A percentile compares a stretch with the other conserved stretches of the same genome.
These are phyloP conservation scores for Macrolepiota dolichaula DNA, from an alignment of 768 basidiomycete genomes.

Conservation along the genomic window DNA sequence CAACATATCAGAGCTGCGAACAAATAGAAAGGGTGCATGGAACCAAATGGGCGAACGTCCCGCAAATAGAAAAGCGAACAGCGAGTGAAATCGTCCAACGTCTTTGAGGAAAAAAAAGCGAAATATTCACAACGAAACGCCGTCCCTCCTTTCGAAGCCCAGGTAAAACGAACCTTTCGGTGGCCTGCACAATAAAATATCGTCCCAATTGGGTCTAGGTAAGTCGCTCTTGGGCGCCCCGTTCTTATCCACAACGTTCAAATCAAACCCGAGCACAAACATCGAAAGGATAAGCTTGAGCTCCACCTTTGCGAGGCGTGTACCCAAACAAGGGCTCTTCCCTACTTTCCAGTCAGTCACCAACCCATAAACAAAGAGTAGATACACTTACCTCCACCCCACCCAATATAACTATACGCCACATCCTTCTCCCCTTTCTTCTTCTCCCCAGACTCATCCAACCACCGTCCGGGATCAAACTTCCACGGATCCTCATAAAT, in stretches of 20 bases:
- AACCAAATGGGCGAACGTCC: neutral
- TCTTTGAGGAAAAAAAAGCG: neutral
- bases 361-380: neutral
- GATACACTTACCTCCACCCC: slow-evolving; percentile 68
- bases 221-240: slow-evolving; percentile 42
- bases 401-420: slow-evolving; percentile 66
- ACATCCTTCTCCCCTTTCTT: slow-evolving; percentile 24
- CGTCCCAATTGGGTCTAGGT: slow-evolving; percentile 78
- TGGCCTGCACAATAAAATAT: slow-evolving; percentile 66
- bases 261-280: slow-evolving; percentile 62
- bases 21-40: neutral
- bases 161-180: slow-evolving; percentile 51
- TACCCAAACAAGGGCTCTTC: slow-evolving; percentile 67
- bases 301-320: slow-evolving; percentile 70
- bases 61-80: neutral
- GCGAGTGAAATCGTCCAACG: neutral
- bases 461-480: slow-evolving; percentile 59
- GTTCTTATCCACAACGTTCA: slow-evolving; percentile 49
- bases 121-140: slow-evolving; percentile 28
- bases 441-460: neutral
- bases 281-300: slow-evolving; percentile 69
- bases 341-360: slow-evolving; percentile 35
- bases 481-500: slow-evolving; percentile 77
- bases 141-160: slow-evolving; percentile 38
- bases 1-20: neutral